Evolutionary conservation across 2,329 filamentous ascomycete genomes (phyloP).

Genomic region (Pseudocercospora pini-densiflorae): DNA sequence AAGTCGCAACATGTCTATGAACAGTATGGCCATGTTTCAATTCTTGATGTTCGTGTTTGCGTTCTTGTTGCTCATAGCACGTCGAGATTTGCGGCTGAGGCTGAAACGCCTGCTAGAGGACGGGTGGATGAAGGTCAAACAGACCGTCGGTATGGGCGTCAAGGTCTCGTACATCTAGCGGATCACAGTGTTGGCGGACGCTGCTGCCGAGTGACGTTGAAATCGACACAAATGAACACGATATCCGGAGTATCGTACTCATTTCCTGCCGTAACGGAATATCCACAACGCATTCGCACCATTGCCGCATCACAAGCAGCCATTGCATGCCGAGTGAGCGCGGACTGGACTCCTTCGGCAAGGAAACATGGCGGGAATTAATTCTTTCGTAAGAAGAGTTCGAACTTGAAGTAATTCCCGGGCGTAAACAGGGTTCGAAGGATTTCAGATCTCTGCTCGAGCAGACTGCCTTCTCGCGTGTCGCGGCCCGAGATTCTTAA

Average conservation of each 20-base stretch:
- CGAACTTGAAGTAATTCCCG: not conserved
- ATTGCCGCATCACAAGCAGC: not conserved
- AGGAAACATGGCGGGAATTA: not conserved
- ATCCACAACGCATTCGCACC: too few relatives aligned
- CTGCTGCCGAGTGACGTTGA: not conserved
- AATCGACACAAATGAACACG: not conserved
- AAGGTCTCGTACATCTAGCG: constrained; percentile 91
- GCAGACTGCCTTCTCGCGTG: not conserved
- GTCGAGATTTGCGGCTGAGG: constrained; percentile 74
- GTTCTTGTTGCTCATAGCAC: constrained; percentile 75
- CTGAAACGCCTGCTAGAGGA: constrained; percentile 69
- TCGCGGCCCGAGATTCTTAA: not conserved
- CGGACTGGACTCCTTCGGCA: not conserved
- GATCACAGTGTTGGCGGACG: not conserved
- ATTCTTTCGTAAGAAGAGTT: not conserved
- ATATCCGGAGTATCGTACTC: not conserved
- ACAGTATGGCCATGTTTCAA: constrained; percentile 59
- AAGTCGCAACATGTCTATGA: constrained; percentile 56
- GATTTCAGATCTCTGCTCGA: not conserved
- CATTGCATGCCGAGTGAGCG: not conserved
- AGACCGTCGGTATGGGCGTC: constrained; percentile 92
- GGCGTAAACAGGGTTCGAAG: not conserved
- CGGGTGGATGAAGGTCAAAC: constrained; percentile 79
- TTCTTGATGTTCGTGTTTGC: constrained; percentile 80
- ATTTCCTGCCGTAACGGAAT: too few relatives aligned